Evolutionary conservation across 305 asterid genomes (phyloP), one percentile per base, ranked within the genome.

Genomic region (Caryopteris hybrid): DNA sequence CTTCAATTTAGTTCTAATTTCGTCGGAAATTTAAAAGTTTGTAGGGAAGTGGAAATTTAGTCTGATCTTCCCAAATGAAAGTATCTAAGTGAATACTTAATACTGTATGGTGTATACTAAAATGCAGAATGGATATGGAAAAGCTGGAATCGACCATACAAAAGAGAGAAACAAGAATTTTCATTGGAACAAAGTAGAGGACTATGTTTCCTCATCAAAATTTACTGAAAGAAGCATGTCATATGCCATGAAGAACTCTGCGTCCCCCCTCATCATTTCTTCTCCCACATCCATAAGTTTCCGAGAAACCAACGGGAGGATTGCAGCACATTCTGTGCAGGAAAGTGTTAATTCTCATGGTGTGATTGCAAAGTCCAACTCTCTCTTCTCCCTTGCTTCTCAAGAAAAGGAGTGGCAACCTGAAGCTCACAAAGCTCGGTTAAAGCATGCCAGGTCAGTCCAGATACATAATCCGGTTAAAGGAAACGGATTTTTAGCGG

Each of bases 361-460:
- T n/a, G n/a, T n/a, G n/a, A n/a, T n/a, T n/a, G n/a, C n/a, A n/a
- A n/a, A n/a, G n/a, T n/a, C n/a, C 25, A 41, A 47, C 27, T 18
- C 56, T 18, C 23, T 38, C 17, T 25, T 36, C n/a, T 68, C 57
- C 31, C 69, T 60, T 13, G 34, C 55, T 52, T 52, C 61, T 57
- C 75, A 21, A 56, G 79, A 75, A 48, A 71, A 66, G 54, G 71
- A 43, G 46, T 62, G 22, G 61, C 73, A 75, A 8, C 8, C 64
- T 6, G 72, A 70, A 60, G 68, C 78, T 23, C 70, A 73, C 18
- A 81, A 74, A 75, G 68, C 83, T 75, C 71, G 78, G 69, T 56
- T 88, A 61, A 91, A 84, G 75, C 92, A 87, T 21, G 77, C 54
- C 13, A 85, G 82, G 67, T 87, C 96, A n/a, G 81, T 83, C 43